Evolutionary conservation across 2,329 filamentous ascomycete genomes (phyloP).

Genomic region (Sclerotinia minor): DNA sequence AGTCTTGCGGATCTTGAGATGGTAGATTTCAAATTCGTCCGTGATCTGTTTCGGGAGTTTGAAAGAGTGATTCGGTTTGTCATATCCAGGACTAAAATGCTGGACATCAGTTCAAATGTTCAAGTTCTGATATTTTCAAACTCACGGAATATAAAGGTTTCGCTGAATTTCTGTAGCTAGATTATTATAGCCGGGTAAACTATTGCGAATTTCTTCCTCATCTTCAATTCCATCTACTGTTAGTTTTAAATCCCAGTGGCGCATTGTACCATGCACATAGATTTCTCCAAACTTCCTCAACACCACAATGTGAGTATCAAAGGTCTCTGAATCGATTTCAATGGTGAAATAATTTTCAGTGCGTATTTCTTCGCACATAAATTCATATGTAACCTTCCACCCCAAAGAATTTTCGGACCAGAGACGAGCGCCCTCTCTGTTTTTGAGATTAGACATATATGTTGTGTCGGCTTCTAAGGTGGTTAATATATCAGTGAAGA

Average conservation of each 20-base stretch:
- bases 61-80: constrained; percentile 22
- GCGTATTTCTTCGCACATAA: constrained; percentile 33
- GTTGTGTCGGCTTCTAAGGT: constrained; percentile 34
- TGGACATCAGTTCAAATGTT: not conserved
- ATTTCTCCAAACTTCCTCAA: constrained; percentile 31
- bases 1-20: constrained; percentile 25
- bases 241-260: constrained; percentile 40
- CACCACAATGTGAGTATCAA: constrained; percentile 29
- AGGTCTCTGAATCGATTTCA: constrained; percentile 39
- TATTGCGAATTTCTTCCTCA: constrained; percentile 22
- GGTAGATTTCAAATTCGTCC: constrained; percentile 3
- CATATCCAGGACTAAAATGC: constrained; percentile 15
- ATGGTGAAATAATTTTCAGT: constrained; percentile 31
- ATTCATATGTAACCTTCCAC: constrained; percentile 37
- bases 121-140: not conserved
- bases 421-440: constrained; percentile 27
- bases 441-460: constrained; percentile 33
- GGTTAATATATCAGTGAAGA: constrained; percentile 39
- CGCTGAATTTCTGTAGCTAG: constrained; percentile 30
- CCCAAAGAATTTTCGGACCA: constrained; percentile 31
- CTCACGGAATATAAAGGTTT: constrained; percentile 39
- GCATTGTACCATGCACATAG: constrained; percentile 38
- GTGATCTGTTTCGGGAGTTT: constrained; percentile 19
- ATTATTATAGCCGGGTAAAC: constrained; percentile 26
- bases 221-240: constrained; percentile 28